phyloP scores from a whole-genome alignment of 371 early-diverging fungal genomes.

The Batrachochytrium dendrobatidis region DNA sequence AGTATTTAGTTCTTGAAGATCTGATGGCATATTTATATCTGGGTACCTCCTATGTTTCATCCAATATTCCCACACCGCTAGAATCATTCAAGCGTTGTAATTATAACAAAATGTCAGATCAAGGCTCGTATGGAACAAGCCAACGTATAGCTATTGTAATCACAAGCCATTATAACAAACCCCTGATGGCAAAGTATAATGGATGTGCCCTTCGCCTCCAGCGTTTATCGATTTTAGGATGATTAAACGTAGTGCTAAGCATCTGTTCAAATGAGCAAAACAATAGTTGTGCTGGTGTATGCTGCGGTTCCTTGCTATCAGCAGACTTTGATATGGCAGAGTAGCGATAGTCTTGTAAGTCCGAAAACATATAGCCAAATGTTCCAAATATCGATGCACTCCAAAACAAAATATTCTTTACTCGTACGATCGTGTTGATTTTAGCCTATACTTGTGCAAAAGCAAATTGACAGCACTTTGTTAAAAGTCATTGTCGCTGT shows the following conservation, averaged over 20 bases:
- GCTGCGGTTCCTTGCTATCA: not conserved
- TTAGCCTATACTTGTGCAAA: conserved; percentile 36
- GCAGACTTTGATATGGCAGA: conserved; percentile 18
- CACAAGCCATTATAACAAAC: conserved; percentile 20
- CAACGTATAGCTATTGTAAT: too few relatives aligned
- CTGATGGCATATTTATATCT: not conserved
- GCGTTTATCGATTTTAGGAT: not conserved
- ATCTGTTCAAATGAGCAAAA: conserved; percentile 7
- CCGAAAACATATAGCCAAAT: conserved; percentile 77
- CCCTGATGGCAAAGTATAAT: conserved; percentile 22
- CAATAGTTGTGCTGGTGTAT: not conserved
- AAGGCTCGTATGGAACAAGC: too few relatives aligned
- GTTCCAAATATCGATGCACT: conserved; percentile 64
- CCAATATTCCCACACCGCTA: conserved; percentile 21
- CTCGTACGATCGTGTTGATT: conserved; percentile 51
- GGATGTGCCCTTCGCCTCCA: conserved; percentile 14
- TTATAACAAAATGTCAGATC: too few relatives aligned
- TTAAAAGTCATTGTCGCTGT: not conserved
- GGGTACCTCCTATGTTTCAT: conserved; percentile 13
- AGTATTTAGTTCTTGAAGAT: conserved; percentile 3
- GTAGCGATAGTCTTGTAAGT: conserved; percentile 63
- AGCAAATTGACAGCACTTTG: conserved; percentile 18
- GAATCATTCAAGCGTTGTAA: not conserved
- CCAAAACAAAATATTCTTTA: conserved; percentile 43
- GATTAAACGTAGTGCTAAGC: not conserved